Evolutionary conservation across 2,329 filamentous ascomycete genomes (phyloP).

Genomic region (Ophiostoma triangulosporum): DNA sequence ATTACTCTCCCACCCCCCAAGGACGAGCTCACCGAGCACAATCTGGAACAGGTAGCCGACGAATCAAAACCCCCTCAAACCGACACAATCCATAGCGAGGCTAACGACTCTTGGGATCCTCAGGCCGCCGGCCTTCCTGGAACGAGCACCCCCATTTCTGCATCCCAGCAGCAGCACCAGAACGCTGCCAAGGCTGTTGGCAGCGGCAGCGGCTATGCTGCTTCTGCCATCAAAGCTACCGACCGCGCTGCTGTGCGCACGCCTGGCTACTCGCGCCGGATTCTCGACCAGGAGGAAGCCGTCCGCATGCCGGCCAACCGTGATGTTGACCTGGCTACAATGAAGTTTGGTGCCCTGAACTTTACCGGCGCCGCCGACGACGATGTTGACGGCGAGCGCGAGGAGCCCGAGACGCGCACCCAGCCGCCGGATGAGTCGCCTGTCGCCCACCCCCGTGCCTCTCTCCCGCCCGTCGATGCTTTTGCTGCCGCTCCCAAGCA

Average conservation of each 20-base stretch:
- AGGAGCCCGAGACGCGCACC: conserved; percentile 87
- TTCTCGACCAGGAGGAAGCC: conserved; percentile 90
- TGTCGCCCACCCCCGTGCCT: conserved; percentile 68
- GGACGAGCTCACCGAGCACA: conserved; percentile 78
- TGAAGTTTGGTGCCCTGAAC: conserved; percentile 94
- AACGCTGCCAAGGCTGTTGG: conserved; percentile 44
- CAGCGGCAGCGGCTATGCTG: conserved; percentile 51
- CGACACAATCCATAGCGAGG: conserved; percentile 76
- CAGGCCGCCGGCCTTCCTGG: conserved; percentile 44
- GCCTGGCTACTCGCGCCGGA: conserved; percentile 69
- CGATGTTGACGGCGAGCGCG: conserved; percentile 85
- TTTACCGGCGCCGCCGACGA: conserved; percentile 71
- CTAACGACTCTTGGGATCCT: conserved; percentile 73
- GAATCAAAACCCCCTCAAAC: conserved; percentile 63
- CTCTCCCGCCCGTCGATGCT: conserved; percentile 62
- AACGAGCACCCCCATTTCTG: conserved; percentile 52
- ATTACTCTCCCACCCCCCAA: conserved; percentile 53
- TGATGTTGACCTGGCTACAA: conserved; percentile 79
- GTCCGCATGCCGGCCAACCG: conserved; percentile 98
- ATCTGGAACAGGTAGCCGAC: conserved; percentile 83
- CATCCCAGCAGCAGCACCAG: conserved; percentile 50
- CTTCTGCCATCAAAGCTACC: conserved; percentile 71
- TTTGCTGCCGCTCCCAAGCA: conserved; percentile 42
- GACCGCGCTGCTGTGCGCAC: conserved; percentile 49
- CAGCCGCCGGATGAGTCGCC: conserved; percentile 92